Conservation (phyloP, 495 filamentous ascomycete genomes). For the Trichoderma asperelloides region DNA sequence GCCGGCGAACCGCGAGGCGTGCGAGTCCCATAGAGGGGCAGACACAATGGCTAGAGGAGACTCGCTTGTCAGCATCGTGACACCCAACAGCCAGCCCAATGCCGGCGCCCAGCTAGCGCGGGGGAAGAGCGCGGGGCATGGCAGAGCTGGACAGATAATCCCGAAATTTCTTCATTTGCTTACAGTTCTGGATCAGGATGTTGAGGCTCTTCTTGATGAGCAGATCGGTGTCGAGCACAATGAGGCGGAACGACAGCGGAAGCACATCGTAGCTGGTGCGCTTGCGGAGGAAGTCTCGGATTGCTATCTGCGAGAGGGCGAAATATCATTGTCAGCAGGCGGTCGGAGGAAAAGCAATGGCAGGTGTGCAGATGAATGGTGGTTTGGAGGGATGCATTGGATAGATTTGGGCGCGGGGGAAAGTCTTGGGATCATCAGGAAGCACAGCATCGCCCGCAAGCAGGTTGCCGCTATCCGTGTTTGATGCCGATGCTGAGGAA, state of each 20-base stretch:
- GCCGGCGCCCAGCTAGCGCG: slow-evolving; percentile 1
- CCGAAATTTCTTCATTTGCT: slow-evolving; percentile 13
- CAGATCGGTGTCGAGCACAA: slow-evolving; percentile 89
- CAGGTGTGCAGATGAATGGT: background rate
- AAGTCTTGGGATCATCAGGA: too few species aligned
- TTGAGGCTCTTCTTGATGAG: slow-evolving; percentile 95
- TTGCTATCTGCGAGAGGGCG: slow-evolving; percentile 52
- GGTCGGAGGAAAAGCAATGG: background rate
- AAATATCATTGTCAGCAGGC: background rate
- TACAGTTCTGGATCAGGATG: slow-evolving; percentile 96
- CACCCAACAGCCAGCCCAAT: slow-evolving; percentile 6
- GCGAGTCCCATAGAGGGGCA: slow-evolving; percentile 94
- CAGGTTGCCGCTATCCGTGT: too few species aligned
- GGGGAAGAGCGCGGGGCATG: slow-evolving; percentile 11
- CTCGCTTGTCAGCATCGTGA: slow-evolving; percentile 14
- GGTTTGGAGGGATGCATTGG: background rate
- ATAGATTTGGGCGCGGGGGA: too few species aligned
- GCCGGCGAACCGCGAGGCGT: slow-evolving; percentile 86
- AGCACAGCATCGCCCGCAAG: too few species aligned
- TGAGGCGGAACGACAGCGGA: slow-evolving; percentile 92
- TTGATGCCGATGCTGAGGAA: background rate
- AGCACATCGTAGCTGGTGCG: slow-evolving; percentile 97
- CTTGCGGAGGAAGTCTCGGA: slow-evolving; percentile 94
- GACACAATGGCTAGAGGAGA: slow-evolving; percentile 79
- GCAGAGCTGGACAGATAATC: background rate